Base-by-base conservation (phyloP, 441 rosid species). In the Breynia disticha region DNA sequence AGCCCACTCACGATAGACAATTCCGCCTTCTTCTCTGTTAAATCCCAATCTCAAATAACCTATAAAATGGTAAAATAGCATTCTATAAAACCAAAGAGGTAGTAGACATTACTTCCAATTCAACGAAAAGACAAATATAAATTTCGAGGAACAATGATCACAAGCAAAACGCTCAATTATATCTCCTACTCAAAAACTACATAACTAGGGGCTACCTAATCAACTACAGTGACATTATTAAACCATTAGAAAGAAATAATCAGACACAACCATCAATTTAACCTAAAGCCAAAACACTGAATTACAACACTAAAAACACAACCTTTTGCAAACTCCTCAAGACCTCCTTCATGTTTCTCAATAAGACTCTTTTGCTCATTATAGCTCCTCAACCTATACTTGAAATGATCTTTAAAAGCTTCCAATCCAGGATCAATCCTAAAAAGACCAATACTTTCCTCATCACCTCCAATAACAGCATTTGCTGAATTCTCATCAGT, bases 1-100 rank as follows among this genome's bases (percentile, higher is more conserved):
- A 43, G 95, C 95, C 95, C 91, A 86, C 69, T 86, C 91, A 14
- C 76, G 79, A 67, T 81, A 86, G 71, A 79, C 77, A 73, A 83
- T 76, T 63, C 74, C 61, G 48, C 59, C 85, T 11, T 72, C 83
- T 76, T 83, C 84, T 60, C 79, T 76, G 68, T 76, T 81, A 52
- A 86, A 74, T 66, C 95, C 95, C 67, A 83, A 83, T 71, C 68
- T 75, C 57, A 78, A 61, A 68, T 83, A 83, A 68, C 95, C 95
- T 86, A 71, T 52, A 56, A 53, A 44, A 60, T 18, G 53, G 44
- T 28, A 49, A 63, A 64, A 32, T 16, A 65, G 47, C n/a, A 47
- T 17, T 51, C 7, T 19, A 42, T 57, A 55, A 43, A 16, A 37
- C 16, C 9, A 8, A 16, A 42, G 4, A 54, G 24, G 38, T n/a